Base-by-base conservation (phyloP, 495 filamentous ascomycete genomes). In the Xylaria sp. region DNA sequence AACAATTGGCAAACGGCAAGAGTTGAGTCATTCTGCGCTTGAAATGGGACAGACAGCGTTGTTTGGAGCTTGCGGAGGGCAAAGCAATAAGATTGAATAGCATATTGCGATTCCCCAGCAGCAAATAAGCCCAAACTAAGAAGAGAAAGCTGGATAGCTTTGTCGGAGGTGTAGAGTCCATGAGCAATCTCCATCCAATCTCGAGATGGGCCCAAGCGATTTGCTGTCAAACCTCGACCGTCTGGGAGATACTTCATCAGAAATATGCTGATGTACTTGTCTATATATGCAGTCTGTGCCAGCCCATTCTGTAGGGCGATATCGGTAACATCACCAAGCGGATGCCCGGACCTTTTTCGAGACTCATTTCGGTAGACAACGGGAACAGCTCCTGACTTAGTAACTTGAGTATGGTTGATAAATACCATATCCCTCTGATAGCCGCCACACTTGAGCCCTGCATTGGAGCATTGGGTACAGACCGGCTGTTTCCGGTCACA, bases 351-450 rank as follows among this genome's bases (percentile, higher is more conserved):
- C 33, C 4, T 62, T 6, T 15, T 17, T n/a, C 19, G 24, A 24
- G 53, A 6, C 66, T 33, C 46, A 7, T 53, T 63, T 66, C 71
- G 57, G 59, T 73, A 73, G 43, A 67, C 14, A 11, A 66, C 59
- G 12, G 46, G 35, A 9, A 69, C 48, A 17, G 58, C 41, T 7
- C 40, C 46, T 12, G 66, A 21, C n/a, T 70, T 41, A 24, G 68
- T 70, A 3, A 33, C 17, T 35, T 73, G 71, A 0, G 37, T 73
- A 24, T 53, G 57, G 31, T 73, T 73, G 24, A 73, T 33, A 31
- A 73, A 73, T 11, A 73, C 55, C 17, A 24, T 44, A n/a, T 64
- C n/a, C 26, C 57, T 69, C 29, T 66, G 59, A n/a, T 73, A 73
- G n/a, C 71, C 71, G 14, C 67, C 67, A 35, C 71, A 73, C 12